Conservation (phyloP, 164 flowering plant genomes). For the Litsea cubeba region DNA sequence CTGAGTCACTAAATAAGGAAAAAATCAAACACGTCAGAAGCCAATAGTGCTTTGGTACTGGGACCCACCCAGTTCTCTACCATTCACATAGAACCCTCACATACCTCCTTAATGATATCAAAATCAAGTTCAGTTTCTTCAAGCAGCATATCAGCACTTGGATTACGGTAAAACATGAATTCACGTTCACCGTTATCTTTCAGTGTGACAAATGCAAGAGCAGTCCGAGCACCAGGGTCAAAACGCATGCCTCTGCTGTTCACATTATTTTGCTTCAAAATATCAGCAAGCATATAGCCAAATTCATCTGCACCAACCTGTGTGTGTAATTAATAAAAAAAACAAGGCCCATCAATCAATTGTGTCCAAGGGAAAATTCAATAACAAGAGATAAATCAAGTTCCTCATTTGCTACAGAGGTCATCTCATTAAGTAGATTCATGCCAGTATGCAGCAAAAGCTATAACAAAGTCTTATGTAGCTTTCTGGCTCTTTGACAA, state of each 20-base stretch:
- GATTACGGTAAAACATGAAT: slow-evolving; percentile 97
- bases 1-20: slow-evolving; percentile 1
- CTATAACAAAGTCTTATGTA: background rate
- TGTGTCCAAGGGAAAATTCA: background rate
- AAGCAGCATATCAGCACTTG: slow-evolving; percentile 99
- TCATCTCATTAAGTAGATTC: background rate
- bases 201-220: slow-evolving; percentile 92
- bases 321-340: slow-evolving; percentile 5
- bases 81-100: background rate
- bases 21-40: background rate
- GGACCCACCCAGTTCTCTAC: background rate
- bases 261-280: slow-evolving; percentile 86
- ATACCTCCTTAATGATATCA: slow-evolving; percentile 72
- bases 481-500: background rate
- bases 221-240: slow-evolving; percentile 97
- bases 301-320: slow-evolving; percentile 99
- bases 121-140: slow-evolving; percentile 75
- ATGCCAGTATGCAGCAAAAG: background rate
- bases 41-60: background rate
- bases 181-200: slow-evolving; percentile 88
- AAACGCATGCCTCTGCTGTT: slow-evolving; percentile 83
- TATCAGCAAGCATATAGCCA: slow-evolving; percentile 96
- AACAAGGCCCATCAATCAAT: background rate
- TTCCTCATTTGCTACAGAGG: background rate
- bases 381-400: background rate